A percentile compares a stretch with the other conserved stretches of the same genome.
phyloP scores from a whole-genome alignment of 768 basidiomycete genomes.

The Tricholoma sp. region DNA sequence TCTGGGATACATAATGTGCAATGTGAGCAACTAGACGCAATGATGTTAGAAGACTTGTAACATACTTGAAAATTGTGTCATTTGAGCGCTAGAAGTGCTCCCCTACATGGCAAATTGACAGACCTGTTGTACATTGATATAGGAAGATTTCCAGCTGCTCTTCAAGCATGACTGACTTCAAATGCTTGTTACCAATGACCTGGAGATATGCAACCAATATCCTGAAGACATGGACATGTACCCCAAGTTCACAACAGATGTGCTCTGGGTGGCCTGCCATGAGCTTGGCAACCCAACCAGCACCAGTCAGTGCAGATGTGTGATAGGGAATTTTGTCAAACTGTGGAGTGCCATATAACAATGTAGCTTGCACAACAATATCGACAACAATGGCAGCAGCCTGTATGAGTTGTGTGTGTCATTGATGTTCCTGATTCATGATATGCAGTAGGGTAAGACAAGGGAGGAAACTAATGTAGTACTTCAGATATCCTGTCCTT shows the following conservation, averaged over 20 bases:
- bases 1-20: not conserved
- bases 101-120: no score
- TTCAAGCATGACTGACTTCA: not conserved
- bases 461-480: not conserved
- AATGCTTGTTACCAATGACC: not conserved
- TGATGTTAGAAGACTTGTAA: not conserved
- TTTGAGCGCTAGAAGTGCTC: not conserved
- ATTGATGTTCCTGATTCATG: not conserved
- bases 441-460: not conserved
- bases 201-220: not conserved
- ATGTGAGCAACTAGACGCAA: not conserved
- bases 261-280: slow-evolving; percentile 2
- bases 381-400: not conserved
- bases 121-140: no score
- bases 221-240: slow-evolving; percentile 1
- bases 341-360: not conserved
- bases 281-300: slow-evolving; percentile 2
- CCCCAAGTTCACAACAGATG: slow-evolving; percentile 1
- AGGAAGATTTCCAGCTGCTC: no score
- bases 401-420: not conserved
- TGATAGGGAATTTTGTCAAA: no score
- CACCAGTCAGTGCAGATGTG: slow-evolving; percentile 4
- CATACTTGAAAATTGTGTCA: not conserved
- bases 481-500: not conserved
- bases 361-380: not conserved